Evolutionary conservation across 2,329 filamentous ascomycete species (phyloP).

Genomic region (Monosporascus sp.): DNA sequence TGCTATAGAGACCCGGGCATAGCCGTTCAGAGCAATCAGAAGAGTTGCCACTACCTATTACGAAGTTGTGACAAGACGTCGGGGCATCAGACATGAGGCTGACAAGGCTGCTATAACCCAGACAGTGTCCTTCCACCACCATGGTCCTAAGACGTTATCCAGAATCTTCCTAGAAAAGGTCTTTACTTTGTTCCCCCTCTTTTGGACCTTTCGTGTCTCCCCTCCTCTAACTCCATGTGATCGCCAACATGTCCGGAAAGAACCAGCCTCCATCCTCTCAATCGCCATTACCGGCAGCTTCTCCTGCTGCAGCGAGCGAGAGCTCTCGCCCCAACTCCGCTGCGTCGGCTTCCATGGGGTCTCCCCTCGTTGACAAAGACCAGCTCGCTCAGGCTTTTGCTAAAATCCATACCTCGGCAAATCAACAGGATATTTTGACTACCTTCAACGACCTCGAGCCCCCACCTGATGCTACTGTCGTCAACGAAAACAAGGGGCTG

Average conservation of each 20-base stretch:
- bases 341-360: constrained; percentile 39
- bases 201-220: background rate
- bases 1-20: too few relatives aligned
- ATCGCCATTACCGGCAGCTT: constrained; percentile 28
- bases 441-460: constrained; percentile 91
- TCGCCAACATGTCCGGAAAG: constrained; percentile 24
- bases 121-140: too few relatives aligned
- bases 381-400: constrained; percentile 73
- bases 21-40: too few relatives aligned
- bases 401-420: constrained; percentile 85
- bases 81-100: too few relatives aligned
- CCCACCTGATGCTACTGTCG: constrained; percentile 53
- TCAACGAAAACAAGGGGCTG: constrained; percentile 62
- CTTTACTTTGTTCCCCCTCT: background rate
- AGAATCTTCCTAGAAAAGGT: background rate
- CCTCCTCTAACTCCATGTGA: constrained; percentile 1
- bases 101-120: too few relatives aligned
- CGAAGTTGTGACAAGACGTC: too few relatives aligned
- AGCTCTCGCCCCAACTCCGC: constrained; percentile 34
- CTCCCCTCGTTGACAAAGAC: constrained; percentile 60
- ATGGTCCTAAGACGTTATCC: too few relatives aligned
- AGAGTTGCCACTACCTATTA: too few relatives aligned
- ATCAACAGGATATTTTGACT: constrained; percentile 75
- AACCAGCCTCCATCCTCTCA: constrained; percentile 25
- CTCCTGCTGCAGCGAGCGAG: constrained; percentile 13